Base-by-base conservation (phyloP, 192 early-diverging fungal species). In the Mortierella antarctica region DNA sequence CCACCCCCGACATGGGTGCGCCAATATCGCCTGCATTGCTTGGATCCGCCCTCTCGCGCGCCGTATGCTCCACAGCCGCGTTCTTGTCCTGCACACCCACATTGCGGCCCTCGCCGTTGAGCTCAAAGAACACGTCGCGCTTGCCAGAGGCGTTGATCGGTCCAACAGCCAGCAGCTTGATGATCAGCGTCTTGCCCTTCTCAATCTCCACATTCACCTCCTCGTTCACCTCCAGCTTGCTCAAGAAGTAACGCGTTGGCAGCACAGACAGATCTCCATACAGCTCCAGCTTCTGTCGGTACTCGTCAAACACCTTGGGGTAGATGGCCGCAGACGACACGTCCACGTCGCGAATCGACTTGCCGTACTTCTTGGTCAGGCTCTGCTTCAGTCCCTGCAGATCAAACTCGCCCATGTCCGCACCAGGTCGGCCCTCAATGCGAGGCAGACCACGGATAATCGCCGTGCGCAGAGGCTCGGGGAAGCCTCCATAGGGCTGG, bases 1-100 rank as follows among this genome's bases (percentile, higher is more conserved):
- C 95, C 2, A 96, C 92, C 62, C 97, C 97, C 59, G 92, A 91
- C 97, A 99, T 99, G n/a, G 97, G 97, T 9, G 96, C 96, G 6
- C 93, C 93, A 55, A 98, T 89, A 53, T 99, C 93, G 67, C 89
- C 91, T 83, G 93, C 91, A 41, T 91, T 89, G 62, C 83, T 80
- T 0, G 91, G 83, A 72, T 96, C 89, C 13, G 96, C 97, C 80
- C 93, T 93, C 58, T 83, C 90, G 56, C 89, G 91, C n/a, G 87
- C 84, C 46, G 89, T 85, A 59, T 86, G 84, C 71, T 90, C 90
- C 14, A 90, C 86, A 60, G 89, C 89, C 42, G 91, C 88, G 51
- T 88, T 91, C 44, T 62, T 82, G 60, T 93, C 92, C 40, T 73
- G 85, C 48, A 96, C 86, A 66, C 89, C 91, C 46, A 96, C 90